Conservation (phyloP, 208 protist genomes). For the Leishmania martiniquensis region DNA sequence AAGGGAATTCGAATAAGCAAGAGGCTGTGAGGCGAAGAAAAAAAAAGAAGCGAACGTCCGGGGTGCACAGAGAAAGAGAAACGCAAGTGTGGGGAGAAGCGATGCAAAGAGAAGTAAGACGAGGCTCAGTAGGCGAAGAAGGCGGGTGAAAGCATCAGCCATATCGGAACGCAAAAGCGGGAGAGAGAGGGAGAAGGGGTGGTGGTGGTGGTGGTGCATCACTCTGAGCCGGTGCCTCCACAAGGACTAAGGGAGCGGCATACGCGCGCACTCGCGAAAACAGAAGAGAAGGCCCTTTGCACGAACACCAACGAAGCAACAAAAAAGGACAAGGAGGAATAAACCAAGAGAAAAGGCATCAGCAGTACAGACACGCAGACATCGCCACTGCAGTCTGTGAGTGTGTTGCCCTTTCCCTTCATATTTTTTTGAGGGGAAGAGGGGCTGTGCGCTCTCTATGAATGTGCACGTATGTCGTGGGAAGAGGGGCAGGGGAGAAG, state of each 20-base stretch:
- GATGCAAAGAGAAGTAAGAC: not conserved
- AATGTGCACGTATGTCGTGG: not conserved
- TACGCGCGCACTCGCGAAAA: not conserved
- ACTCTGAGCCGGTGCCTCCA: not conserved
- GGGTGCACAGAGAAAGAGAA: not conserved
- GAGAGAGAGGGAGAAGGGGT: too few species aligned
- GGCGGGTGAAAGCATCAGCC: not conserved
- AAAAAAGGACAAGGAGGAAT: not conserved
- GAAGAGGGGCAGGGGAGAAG: not conserved
- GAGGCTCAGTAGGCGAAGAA: not conserved
- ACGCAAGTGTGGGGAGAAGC: not conserved
- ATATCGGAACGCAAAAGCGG: not conserved
- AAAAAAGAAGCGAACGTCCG: not conserved
- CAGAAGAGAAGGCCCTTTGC: not conserved
- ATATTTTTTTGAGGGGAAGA: not conserved
- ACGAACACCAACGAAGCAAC: not conserved
- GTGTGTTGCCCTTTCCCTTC: not conserved
- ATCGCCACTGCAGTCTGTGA: not conserved
- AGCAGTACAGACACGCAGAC: too few species aligned
- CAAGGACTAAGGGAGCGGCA: not conserved
- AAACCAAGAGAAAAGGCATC: too few species aligned
- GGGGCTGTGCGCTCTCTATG: too few species aligned
- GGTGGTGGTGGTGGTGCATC: too few species aligned
- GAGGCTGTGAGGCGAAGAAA: not conserved
- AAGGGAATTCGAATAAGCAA: not conserved